Conservation (phyloP, 23 red algal genomes). For the Gracilaria caudata region DNA sequence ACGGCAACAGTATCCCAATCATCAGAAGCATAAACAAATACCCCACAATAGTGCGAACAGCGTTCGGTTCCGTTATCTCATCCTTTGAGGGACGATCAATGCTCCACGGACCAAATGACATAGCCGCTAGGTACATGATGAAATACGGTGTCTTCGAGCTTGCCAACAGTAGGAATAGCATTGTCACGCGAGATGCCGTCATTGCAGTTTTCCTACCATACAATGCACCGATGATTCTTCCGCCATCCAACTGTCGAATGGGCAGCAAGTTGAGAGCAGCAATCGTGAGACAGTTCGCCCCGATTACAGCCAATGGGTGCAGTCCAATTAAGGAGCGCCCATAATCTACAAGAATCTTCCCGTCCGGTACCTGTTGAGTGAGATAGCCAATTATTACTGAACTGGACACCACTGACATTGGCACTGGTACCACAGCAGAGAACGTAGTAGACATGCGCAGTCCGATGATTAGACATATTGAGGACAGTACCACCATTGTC, state of each 20-base stretch:
- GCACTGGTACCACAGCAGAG: slow-evolving; percentile 26
- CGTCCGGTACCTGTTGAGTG: slow-evolving; percentile 39
- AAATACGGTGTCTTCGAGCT: slow-evolving; percentile 64
- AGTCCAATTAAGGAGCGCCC: slow-evolving; percentile 59
- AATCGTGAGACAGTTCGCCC: slow-evolving; percentile 73
- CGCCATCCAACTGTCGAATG: slow-evolving; percentile 82
- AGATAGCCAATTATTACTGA: slow-evolving; percentile 61
- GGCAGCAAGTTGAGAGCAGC: slow-evolving; percentile 82
- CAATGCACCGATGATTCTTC: slow-evolving; percentile 76
- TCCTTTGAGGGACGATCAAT: slow-evolving; percentile 83
- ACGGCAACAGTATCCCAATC: slow-evolving; percentile 73
- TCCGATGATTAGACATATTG: slow-evolving; percentile 70
- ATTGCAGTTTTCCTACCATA: slow-evolving; percentile 79
- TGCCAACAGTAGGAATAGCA: slow-evolving; percentile 73
- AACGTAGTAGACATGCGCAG: slow-evolving; percentile 57
- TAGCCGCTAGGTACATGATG: slow-evolving; percentile 66
- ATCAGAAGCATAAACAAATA: slow-evolving; percentile 85
- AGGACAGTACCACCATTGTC: slow-evolving; percentile 47
- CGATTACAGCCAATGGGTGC: slow-evolving; percentile 80
- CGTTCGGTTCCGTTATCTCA: slow-evolving; percentile 84
- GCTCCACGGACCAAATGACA: slow-evolving; percentile 84
- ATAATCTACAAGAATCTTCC: slow-evolving; percentile 47
- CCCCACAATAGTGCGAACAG: slow-evolving; percentile 54
- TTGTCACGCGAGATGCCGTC: slow-evolving; percentile 69
- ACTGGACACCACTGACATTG: slow-evolving; percentile 40